A percentile compares a stretch with the other conserved stretches of the same genome.
Conservation (phyloP, 208 protist species). For the Acanthamoeba culbertsoni region DNA sequence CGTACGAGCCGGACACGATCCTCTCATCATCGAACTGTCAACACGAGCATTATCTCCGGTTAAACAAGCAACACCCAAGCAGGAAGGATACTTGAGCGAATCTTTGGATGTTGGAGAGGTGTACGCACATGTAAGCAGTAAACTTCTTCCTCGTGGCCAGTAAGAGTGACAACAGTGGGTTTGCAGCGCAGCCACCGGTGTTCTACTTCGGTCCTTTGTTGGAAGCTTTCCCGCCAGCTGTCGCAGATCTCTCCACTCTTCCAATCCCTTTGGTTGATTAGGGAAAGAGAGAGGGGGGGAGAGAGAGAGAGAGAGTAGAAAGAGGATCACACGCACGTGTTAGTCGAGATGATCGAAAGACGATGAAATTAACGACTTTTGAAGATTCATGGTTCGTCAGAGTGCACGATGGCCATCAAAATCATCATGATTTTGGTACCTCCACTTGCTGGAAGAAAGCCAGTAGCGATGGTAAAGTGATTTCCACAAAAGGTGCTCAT, state of each 20-base stretch:
- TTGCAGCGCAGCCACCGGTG: slow-evolving; percentile 32
- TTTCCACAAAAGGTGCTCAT: slow-evolving; percentile 16
- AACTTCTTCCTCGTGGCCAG: not conserved
- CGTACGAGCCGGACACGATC: slow-evolving; percentile 8
- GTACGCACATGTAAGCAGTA: not conserved
- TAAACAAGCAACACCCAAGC: too few relatives aligned
- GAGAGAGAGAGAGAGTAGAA: not conserved
- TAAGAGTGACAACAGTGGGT: not conserved
- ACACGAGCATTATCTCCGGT: too few relatives aligned
- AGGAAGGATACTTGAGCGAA: too few relatives aligned
- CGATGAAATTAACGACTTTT: too few relatives aligned
- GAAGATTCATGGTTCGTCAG: too few relatives aligned
- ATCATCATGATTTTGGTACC: not conserved
- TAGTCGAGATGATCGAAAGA: too few relatives aligned
- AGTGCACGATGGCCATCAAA: too few relatives aligned
- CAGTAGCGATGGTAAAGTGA: not conserved
- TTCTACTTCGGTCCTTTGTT: not conserved
- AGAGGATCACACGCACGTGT: too few relatives aligned
- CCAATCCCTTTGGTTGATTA: not conserved
- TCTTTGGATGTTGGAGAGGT: too few relatives aligned
- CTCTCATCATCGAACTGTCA: slow-evolving; percentile 19
- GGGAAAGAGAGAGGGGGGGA: not conserved
- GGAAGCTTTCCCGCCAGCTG: slow-evolving; percentile 1
- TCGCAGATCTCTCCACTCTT: not conserved
- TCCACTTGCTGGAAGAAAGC: slow-evolving; percentile 5